Conservation (phyloP, 1,284 basidiomycete genomes). For the Dichomitus squalens region DNA sequence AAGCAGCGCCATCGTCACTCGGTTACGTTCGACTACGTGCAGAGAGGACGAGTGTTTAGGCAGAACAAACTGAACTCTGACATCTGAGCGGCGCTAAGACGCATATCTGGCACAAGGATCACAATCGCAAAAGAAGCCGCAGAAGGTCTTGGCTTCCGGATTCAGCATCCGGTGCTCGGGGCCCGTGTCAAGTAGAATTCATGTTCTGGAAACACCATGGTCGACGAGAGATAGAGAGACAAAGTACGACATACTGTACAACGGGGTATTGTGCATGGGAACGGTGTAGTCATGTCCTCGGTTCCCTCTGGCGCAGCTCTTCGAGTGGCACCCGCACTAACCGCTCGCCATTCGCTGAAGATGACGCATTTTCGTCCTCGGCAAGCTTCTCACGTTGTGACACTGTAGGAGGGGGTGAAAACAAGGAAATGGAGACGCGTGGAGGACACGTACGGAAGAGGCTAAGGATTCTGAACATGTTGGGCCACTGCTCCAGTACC, state of each 20-base stretch:
- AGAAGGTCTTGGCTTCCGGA: too few relatives aligned
- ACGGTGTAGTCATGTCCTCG: constrained; percentile 10
- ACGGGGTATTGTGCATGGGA: not conserved
- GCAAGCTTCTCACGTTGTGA: constrained; percentile 40
- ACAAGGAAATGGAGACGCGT: not conserved
- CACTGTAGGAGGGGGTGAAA: constrained; percentile 36
- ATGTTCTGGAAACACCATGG: too few relatives aligned
- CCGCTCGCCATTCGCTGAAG: constrained; percentile 34
- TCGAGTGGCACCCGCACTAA: constrained; percentile 70
- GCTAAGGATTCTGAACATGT: constrained; percentile 76
- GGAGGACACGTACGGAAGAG: constrained; percentile 56
- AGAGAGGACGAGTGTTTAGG: too few relatives aligned
- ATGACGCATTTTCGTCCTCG: constrained; percentile 28
- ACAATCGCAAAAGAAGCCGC: too few relatives aligned
- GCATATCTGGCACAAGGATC: too few relatives aligned
- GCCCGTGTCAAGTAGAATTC: too few relatives aligned
- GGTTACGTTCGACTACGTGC: too few relatives aligned
- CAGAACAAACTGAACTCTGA: too few relatives aligned
- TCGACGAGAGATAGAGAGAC: too few relatives aligned
- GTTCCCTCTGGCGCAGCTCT: constrained; percentile 43
- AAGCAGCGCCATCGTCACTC: too few relatives aligned
- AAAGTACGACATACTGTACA: not conserved
- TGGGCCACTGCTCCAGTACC: constrained; percentile 78
- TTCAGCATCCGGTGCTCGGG: too few relatives aligned
- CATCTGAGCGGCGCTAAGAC: too few relatives aligned